These are phyloP conservation scores for Dionaea muscipula DNA, from an alignment of 179 eudicot genomes.

Conservation along the genomic window DNA sequence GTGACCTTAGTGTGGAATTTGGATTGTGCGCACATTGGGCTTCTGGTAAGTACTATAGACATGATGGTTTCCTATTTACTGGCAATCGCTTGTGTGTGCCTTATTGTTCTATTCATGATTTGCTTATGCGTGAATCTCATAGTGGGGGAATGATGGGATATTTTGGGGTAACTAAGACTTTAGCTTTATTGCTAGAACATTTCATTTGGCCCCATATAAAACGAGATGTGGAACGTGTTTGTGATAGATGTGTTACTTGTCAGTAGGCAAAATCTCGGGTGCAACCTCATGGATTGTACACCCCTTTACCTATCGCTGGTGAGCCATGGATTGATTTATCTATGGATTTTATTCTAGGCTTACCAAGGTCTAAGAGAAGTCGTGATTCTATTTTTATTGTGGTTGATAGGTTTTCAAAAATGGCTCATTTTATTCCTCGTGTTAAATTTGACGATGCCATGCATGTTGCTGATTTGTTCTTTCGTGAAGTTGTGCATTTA, in stretches of 20 bases:
- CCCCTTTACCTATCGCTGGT: constrained; percentile 4
- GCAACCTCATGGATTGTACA: constrained; percentile 7
- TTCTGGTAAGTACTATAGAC: constrained; percentile 1
- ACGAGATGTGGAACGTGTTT: neutral
- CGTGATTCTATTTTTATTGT: neutral
- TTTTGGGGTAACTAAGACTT: neutral
- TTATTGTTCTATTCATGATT: neutral
- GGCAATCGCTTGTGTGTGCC: constrained; percentile 5
- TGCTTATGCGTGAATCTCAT: too few relatives aligned
- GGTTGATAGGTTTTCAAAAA: constrained; percentile 6
- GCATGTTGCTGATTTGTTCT: constrained; percentile 4
- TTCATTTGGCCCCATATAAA: too few relatives aligned
- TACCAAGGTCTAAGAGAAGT: neutral
- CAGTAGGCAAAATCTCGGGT: neutral
- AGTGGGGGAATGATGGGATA: too few relatives aligned
- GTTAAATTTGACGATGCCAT: neutral
- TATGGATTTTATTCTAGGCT: neutral
- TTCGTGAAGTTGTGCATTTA: neutral
- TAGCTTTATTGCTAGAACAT: too few relatives aligned
- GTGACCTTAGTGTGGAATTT: too few relatives aligned
- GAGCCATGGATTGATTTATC: neutral
- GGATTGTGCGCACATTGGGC: neutral
- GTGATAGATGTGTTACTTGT: constrained; percentile 7
- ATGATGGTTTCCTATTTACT: constrained; percentile 6
- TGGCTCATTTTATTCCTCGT: constrained; percentile 10